Base-by-base conservation (phyloP, 495 filamentous ascomycete genomes). In the Cercophora samala region DNA sequence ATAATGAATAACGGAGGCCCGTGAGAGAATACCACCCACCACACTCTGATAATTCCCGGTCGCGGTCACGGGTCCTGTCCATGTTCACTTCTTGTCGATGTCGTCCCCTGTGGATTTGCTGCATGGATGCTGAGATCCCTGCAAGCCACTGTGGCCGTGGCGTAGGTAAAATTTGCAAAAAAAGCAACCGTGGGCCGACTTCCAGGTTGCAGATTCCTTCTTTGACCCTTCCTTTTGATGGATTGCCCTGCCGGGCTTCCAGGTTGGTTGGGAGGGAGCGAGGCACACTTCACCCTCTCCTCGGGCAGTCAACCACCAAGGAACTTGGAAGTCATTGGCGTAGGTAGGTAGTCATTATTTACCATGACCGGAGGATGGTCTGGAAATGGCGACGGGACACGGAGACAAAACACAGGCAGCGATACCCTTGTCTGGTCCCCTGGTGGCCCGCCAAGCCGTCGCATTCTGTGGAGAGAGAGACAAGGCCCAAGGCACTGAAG, bases 101-200 rank as follows among this genome's bases (percentile, higher is more conserved):
- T 54, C 29, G 59, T 5, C 64, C 67, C 67, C 60, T 65, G 60
- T 59, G 46, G 67, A 69, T 69, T 65, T 68, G 19, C 63, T 51
- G 59, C 67, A 63, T 46, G 67, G 67, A 60, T 65, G 21, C 59
- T 62, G 67, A 53, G 21, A 59, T 59, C 66, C 66, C 32, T 64
- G 60, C 60, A 62, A 42, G 60, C 60, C n/a, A 62, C 26, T 29
- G 17, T 29, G 32, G 32, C 25, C 58, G 58, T 60, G 58, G 58
- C 58, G 24, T 9, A n/a, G n/a, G n/a, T n/a, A 60, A 60, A 56
- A 56, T 56, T 56, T 56, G 53, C 53, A 23, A 46, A 46, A 11
- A 46, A 46, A 1, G 37, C 6, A 46, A 46, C 37, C 37, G 37
- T 13, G 53, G 18, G n/a, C 22, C 53, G 53, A 56, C 22, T 8